Conservation (phyloP, 306 rosid genomes). For the Citrullus mucosospermus region DNA sequence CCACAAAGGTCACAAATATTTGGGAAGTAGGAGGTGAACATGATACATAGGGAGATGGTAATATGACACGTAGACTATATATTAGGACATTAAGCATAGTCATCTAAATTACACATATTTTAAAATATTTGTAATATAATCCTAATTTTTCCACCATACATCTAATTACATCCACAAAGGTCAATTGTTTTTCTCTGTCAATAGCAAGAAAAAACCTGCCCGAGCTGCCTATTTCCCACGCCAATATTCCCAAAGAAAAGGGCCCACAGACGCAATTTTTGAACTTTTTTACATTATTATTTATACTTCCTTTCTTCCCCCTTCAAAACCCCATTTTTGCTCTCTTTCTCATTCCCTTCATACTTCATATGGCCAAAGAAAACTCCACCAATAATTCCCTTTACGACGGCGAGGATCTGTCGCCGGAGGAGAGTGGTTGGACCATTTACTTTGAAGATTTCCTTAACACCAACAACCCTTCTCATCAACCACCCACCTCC, state of each 20-base stretch:
- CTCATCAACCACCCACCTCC: neutral
- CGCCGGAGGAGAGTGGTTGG: conserved; percentile 77
- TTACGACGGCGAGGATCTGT: conserved; percentile 2
- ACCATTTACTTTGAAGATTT: conserved; percentile 69
- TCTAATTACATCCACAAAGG: conserved; percentile 19
- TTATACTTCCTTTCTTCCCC: neutral
- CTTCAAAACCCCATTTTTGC: neutral
- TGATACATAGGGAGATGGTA: too few relatives aligned
- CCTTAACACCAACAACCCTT: conserved; percentile 7
- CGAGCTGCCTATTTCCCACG: neutral
- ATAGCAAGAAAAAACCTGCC: neutral
- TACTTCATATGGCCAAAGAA: neutral
- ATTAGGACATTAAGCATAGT: too few relatives aligned
- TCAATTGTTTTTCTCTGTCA: conserved; percentile 9
- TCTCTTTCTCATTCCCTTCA: neutral
- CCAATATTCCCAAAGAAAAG: neutral
- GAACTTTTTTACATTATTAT: neutral
- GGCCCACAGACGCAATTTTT: neutral
- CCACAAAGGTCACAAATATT: too few relatives aligned
- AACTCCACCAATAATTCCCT: conserved; percentile 5
- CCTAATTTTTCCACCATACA: too few relatives aligned
- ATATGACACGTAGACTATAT: too few relatives aligned
- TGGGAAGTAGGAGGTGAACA: too few relatives aligned
- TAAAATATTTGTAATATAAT: too few relatives aligned
- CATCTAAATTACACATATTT: too few relatives aligned